A percentile compares a stretch with the other conserved stretches of the same genome.
Conservation (phyloP, 768 basidiomycete genomes). For the Pleurotus cornucopiae region DNA sequence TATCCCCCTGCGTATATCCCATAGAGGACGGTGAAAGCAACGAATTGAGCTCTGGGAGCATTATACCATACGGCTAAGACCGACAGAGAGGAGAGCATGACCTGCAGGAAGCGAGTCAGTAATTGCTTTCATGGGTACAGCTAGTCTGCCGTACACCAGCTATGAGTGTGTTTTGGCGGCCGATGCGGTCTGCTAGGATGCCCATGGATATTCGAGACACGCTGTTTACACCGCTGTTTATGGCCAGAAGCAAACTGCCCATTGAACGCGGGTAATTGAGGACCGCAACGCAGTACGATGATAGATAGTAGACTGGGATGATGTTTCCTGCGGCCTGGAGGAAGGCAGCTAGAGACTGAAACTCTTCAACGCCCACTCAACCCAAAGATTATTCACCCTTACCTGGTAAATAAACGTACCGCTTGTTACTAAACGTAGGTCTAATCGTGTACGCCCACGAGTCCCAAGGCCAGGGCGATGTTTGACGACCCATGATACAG, state of each 20-base stretch:
- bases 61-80: conserved; percentile 40
- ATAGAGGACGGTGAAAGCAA: conserved; percentile 36
- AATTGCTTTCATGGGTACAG: background rate
- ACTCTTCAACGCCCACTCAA: background rate
- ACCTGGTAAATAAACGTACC: conserved; percentile 41
- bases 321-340: conserved; percentile 41
- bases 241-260: conserved; percentile 33
- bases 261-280: conserved; percentile 30
- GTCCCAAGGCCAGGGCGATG: conserved; percentile 19
- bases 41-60: conserved; percentile 30
- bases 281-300: conserved; percentile 35
- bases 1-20: conserved; percentile 40
- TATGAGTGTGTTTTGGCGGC: conserved; percentile 41
- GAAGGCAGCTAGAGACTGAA: conserved; percentile 33
- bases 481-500: conserved; percentile 29
- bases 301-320: conserved; percentile 39
- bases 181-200: conserved; percentile 34
- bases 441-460: conserved; percentile 23
- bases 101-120: conserved; percentile 9
- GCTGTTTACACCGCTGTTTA: conserved; percentile 41
- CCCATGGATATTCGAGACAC: conserved; percentile 36
- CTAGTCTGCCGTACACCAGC: conserved; percentile 12
- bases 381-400: background rate
- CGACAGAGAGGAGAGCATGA: conserved; percentile 32
- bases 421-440: conserved; percentile 30